phyloP scores from a whole-genome alignment of 2,329 filamentous ascomycete genomes.

The Aspergillus fructus region DNA sequence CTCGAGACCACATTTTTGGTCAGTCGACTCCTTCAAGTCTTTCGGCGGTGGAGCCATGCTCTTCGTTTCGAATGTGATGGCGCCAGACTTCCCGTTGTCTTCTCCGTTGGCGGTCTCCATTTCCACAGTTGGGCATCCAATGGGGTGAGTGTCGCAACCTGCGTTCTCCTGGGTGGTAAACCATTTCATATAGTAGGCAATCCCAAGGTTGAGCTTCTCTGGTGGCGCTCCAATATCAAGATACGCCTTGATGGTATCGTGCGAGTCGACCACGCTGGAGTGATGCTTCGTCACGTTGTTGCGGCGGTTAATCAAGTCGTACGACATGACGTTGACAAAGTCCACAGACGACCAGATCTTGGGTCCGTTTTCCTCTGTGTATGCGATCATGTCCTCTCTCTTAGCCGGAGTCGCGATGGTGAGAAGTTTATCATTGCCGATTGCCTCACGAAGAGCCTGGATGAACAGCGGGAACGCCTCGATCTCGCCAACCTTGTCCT shows the following conservation, averaged over 20 bases:
- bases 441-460: slow-evolving; percentile 55
- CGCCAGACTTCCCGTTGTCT: slow-evolving; percentile 56
- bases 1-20: slow-evolving; percentile 34
- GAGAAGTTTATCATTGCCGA: slow-evolving; percentile 60
- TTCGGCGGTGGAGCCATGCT: slow-evolving; percentile 25
- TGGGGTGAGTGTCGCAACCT: slow-evolving; percentile 46
- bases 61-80: slow-evolving; percentile 49
- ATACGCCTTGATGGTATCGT: slow-evolving; percentile 59
- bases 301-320: slow-evolving; percentile 70
- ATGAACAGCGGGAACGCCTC: slow-evolving; percentile 62
- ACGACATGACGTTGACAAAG: slow-evolving; percentile 70
- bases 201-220: slow-evolving; percentile 62
- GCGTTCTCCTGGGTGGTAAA: slow-evolving; percentile 56
- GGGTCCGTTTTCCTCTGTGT: slow-evolving; percentile 56
- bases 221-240: slow-evolving; percentile 56
- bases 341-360: slow-evolving; percentile 62
- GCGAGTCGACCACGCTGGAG: slow-evolving; percentile 59
- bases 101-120: slow-evolving; percentile 62
- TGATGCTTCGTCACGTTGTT: slow-evolving; percentile 65
- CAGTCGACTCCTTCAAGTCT: slow-evolving; percentile 25
- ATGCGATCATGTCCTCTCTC: slow-evolving; percentile 67
- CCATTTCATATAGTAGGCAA: slow-evolving; percentile 70
- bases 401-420: slow-evolving; percentile 68
- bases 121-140: slow-evolving; percentile 59
- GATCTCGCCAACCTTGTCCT: slow-evolving; percentile 59